Evolutionary conservation across 805 yeast genomes (phyloP).

Genomic region (Zygosaccharomyces bailii): DNA sequence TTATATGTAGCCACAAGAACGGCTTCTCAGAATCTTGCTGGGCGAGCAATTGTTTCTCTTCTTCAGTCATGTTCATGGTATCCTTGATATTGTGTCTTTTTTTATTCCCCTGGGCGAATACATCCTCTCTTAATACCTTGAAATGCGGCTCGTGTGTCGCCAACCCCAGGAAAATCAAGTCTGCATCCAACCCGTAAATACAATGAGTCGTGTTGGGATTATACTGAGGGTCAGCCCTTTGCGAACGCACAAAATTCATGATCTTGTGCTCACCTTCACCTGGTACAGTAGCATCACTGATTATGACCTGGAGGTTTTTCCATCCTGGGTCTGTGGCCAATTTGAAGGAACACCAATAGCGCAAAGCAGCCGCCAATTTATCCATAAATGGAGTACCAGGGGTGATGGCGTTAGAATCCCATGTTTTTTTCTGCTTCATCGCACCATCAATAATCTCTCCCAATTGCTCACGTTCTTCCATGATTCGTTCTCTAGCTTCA

Average conservation of each 20-base stretch:
- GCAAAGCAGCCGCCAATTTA: constrained; percentile 70
- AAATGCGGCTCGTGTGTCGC: constrained; percentile 99
- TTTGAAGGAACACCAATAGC: constrained; percentile 92
- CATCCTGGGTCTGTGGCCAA: constrained; percentile 88
- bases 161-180: constrained; percentile 88
- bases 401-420: constrained; percentile 96
- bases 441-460: constrained; percentile 75
- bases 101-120: constrained; percentile 72
- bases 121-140: constrained; percentile 91
- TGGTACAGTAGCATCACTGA: constrained; percentile 95
- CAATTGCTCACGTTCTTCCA: constrained; percentile 30
- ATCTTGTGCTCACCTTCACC: constrained; percentile 99
- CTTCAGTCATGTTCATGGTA: constrained; percentile 53
- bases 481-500: constrained; percentile 58
- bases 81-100: constrained; percentile 26
- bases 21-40: constrained; percentile 58
- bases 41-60: constrained; percentile 41
- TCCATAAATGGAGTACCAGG: constrained; percentile 99
- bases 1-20: constrained; percentile 89
- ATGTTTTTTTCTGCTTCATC: constrained; percentile 66
- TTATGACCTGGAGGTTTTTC: constrained; percentile 82
- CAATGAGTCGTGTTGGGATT: constrained; percentile 94
- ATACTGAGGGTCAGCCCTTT: constrained; percentile 80
- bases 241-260: constrained; percentile 92
- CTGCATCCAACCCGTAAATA: constrained; percentile 97